Evolutionary conservation across 176 grass and related monocot species (phyloP).

Genomic region (Ensete glaucum): DNA sequence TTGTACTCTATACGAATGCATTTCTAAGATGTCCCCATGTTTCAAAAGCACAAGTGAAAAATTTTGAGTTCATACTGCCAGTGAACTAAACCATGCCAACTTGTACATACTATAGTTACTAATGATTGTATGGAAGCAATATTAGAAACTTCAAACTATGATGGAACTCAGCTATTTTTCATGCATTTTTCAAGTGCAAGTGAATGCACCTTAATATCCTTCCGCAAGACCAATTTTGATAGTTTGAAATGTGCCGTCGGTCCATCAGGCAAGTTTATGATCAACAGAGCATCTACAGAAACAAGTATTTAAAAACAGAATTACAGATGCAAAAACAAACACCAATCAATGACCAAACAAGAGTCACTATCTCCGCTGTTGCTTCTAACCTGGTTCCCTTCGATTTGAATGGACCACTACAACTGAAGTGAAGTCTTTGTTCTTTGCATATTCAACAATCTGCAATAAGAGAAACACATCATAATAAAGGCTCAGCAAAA

Average conservation of each 20-base stretch:
- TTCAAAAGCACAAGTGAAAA: too few relatives aligned
- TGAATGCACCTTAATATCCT: constrained; percentile 75
- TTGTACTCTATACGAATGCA: too few relatives aligned
- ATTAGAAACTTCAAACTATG: not conserved
- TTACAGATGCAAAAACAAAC: constrained; percentile 11
- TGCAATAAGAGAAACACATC: constrained; percentile 26
- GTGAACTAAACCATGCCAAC: too few relatives aligned
- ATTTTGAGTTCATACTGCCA: too few relatives aligned
- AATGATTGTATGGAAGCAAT: not conserved
- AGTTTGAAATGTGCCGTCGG: constrained; percentile 97
- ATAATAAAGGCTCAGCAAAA: constrained; percentile 15
- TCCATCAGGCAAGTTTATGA: constrained; percentile 53
- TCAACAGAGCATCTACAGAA: constrained; percentile 15
- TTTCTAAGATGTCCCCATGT: too few relatives aligned
- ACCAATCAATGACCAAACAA: constrained; percentile 18
- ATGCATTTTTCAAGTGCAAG: not conserved
- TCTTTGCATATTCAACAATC: constrained; percentile 92
- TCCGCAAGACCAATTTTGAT: constrained; percentile 79
- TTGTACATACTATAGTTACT: too few relatives aligned
- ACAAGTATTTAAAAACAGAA: not conserved
- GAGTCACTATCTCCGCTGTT: constrained; percentile 10
- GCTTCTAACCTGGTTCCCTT: constrained; percentile 54
- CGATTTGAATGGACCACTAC: constrained; percentile 85
- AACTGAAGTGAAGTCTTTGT: constrained; percentile 74
- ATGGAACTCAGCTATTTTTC: not conserved